Evolutionary conservation across 305 asterid genomes (phyloP).

Genomic region (Nicotiana rustica): DNA sequence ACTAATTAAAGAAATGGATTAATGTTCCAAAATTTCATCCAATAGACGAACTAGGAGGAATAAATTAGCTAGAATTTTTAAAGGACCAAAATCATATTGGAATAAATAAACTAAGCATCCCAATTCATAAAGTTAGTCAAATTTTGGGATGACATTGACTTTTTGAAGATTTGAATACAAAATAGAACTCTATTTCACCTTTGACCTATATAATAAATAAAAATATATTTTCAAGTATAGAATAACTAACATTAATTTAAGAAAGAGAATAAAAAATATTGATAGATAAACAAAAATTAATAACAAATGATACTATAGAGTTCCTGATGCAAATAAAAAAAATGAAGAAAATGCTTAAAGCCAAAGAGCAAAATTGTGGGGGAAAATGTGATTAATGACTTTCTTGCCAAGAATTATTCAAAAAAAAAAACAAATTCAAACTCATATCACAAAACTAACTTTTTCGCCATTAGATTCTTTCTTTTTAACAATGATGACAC

Average conservation of each 20-base stretch:
- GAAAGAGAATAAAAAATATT: neutral
- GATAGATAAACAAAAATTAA: neutral
- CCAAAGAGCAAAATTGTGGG: neutral
- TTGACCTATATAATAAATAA: neutral
- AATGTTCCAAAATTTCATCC: neutral
- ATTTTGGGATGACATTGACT: neutral
- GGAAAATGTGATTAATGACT: conserved; percentile 6
- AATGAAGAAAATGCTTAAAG: neutral
- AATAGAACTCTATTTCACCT: neutral
- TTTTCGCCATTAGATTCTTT: conserved; percentile 33
- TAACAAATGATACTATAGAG: neutral
- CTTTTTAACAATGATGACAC: conserved; percentile 53
- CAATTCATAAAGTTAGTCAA: neutral
- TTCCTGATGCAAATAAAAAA: neutral
- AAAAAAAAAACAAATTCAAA: conserved; percentile 21
- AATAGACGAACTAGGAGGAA: neutral
- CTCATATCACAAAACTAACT: conserved; percentile 46
- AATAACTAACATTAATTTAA: too few species aligned
- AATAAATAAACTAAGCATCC: conserved; percentile 14
- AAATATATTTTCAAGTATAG: neutral
- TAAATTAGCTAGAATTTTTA: neutral
- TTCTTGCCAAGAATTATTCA: conserved; percentile 25
- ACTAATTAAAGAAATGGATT: neutral
- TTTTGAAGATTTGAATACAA: neutral
- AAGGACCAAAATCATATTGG: neutral